phyloP scores from a whole-genome alignment of 179 eudicot genomes.

The Drosera spatulata region DNA sequence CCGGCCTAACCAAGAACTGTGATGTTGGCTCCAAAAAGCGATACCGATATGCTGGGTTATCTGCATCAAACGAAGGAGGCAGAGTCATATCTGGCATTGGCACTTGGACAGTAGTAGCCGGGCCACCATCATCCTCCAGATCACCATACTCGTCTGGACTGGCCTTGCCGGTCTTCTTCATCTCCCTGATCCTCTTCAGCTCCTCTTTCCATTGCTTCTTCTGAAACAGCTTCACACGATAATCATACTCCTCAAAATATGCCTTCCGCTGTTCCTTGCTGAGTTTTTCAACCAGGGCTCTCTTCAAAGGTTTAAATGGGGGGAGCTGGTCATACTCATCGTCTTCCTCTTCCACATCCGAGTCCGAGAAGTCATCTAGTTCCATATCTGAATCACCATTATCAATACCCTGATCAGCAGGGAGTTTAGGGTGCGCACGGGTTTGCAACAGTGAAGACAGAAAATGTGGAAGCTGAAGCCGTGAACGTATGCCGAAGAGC shows the following conservation, averaged over 20 bases:
- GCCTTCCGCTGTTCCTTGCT: slow-evolving; percentile 75
- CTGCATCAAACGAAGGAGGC: slow-evolving; percentile 86
- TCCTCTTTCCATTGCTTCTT: slow-evolving; percentile 93
- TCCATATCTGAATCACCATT: slow-evolving; percentile 83
- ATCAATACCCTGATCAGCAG: slow-evolving; percentile 73
- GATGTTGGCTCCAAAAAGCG: slow-evolving; percentile 91
- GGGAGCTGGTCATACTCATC: slow-evolving; percentile 98
- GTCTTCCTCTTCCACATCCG: slow-evolving; percentile 69
- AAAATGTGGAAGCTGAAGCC: slow-evolving; percentile 75
- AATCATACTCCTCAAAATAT: slow-evolving; percentile 86
- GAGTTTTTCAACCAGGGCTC: slow-evolving; percentile 60
- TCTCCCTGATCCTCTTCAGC: slow-evolving; percentile 68
- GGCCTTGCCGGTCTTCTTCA: slow-evolving; percentile 52
- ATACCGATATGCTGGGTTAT: slow-evolving; percentile 80
- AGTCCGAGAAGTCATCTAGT: slow-evolving; percentile 65
- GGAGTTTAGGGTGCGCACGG: slow-evolving; percentile 80
- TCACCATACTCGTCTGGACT: slow-evolving; percentile 40
- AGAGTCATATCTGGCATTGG: slow-evolving; percentile 97
- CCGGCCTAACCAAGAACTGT: slow-evolving; percentile 86
- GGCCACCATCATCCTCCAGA: slow-evolving; percentile 40
- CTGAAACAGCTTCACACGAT: slow-evolving; percentile 90
- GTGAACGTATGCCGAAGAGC: slow-evolving; percentile 74
- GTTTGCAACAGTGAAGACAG: slow-evolving; percentile 81
- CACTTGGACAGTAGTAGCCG: slow-evolving; percentile 82
- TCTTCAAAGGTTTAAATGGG: slow-evolving; percentile 84